These are phyloP conservation scores for Aspergillus heteromorphus DNA, from an alignment of 495 filamentous ascomycete genomes.

Conservation along the genomic window DNA sequence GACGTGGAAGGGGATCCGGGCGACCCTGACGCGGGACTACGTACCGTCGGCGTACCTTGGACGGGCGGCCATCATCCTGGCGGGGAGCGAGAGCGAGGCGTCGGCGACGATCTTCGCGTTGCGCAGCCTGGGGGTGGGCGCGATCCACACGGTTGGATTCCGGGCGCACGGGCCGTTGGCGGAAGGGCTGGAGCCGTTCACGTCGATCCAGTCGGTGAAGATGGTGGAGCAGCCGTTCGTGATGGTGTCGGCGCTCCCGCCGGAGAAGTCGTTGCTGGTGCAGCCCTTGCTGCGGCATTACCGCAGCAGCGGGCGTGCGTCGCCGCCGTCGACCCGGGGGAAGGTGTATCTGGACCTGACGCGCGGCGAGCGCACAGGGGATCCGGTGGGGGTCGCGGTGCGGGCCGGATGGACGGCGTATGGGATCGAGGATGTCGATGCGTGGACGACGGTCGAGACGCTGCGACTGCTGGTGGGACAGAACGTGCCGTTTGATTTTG, in stretches of 20 bases:
- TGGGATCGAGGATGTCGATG: conserved; percentile 69
- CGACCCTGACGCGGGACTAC: conserved; percentile 72
- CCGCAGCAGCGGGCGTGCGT: conserved; percentile 36
- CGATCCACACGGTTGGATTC: conserved; percentile 81
- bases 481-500: conserved; percentile 85
- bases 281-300: conserved; percentile 70
- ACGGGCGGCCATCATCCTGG: conserved; percentile 68
- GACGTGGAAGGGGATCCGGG: conserved; percentile 77
- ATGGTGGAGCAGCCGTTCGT: conserved; percentile 70
- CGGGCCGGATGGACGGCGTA: conserved; percentile 73
- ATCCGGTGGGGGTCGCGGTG: conserved; percentile 63
- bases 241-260: conserved; percentile 70
- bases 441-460: conserved; percentile 78
- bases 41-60: conserved; percentile 74
- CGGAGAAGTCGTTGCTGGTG: conserved; percentile 74
- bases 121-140: conserved; percentile 65
- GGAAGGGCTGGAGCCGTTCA: conserved; percentile 67
- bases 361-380: conserved; percentile 59
- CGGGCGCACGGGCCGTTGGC: conserved; percentile 59
- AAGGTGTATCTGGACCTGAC: conserved; percentile 80
- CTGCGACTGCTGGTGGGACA: conserved; percentile 71
- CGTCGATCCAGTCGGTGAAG: conserved; percentile 72
- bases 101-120: conserved; percentile 71
- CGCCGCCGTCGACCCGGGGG: conserved; percentile 46
- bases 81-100: conserved; percentile 62